Percentiles rank a stretch among this genome's conserved stretches.
Evolutionary conservation across 257 asterid species (phyloP).

Genomic region (Solanum piurae): DNA sequence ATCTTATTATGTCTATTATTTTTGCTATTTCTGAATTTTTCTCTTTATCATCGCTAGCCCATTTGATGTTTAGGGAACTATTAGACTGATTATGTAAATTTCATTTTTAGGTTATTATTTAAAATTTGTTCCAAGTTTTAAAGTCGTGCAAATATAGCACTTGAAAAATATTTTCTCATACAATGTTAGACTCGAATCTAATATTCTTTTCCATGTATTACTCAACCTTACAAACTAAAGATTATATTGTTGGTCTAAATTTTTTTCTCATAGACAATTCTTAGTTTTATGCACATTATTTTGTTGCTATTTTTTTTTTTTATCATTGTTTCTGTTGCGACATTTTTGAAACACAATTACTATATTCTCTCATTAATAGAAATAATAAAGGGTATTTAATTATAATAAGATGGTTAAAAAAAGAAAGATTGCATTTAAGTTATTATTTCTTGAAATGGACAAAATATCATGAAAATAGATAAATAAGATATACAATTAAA

Average conservation of each 20-base stretch:
- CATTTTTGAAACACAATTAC: not conserved
- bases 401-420: not conserved
- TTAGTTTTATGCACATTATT: no score
- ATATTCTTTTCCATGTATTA: not conserved
- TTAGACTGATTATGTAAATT: not conserved
- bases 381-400: not conserved
- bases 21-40: not conserved
- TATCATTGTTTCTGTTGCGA: not conserved
- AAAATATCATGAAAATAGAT: not conserved
- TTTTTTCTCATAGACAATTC: no score
- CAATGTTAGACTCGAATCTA: not conserved
- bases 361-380: not conserved
- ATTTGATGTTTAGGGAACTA: not conserved
- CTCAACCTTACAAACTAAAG: not conserved
- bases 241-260: not conserved
- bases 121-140: not conserved
- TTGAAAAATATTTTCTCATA: not conserved
- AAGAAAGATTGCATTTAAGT: not conserved
- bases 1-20: no score
- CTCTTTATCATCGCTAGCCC: not conserved
- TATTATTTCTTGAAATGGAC: not conserved
- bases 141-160: not conserved
- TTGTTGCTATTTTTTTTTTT: not conserved
- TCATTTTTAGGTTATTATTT: not conserved
- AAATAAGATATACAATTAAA: not conserved